Evolutionary conservation across 768 basidiomycete species (phyloP), one percentile per base, ranked within the genome.

Genomic region (Peribolospora kevripleyi): DNA sequence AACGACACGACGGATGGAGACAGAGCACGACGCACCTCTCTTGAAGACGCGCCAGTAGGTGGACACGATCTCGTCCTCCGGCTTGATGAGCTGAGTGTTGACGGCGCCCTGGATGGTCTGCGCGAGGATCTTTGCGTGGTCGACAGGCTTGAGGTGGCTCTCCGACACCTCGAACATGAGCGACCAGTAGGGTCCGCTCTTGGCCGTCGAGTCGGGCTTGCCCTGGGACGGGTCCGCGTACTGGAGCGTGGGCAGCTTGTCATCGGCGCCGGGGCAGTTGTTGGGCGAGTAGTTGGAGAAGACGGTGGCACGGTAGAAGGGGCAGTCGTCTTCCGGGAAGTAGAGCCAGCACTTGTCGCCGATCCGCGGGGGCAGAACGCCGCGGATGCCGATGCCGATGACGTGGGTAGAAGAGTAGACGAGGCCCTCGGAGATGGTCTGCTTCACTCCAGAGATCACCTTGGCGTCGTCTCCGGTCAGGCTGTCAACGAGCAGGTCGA

Each of bases 81-180:
- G 61, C 50, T 61, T 49, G 54, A 66, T 57, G 52, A 69, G 60
- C 53, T 55, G 63, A 52, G 65, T 66, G 55, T 65, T 61, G 50
- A 70, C 56, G 7, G 67, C 63, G 14, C 69, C 69, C 52, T 64
- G 58, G 56, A 70, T 68, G 43, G 67, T 69, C 13, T 68, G 65
- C 49, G 58, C 61, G 54, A 70, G 55, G 50, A 69, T 56, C 36
- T 54, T 65, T 7, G 61, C 67, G 53, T 68, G 58, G 58, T 69
- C 58, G 25, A 68, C 67, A 2, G 65, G 67, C 61, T 68, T 67
- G 59, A 65, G 63, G 38, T 60, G 61, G 14, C 65, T 66, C 58
- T 70, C 63, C 51, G 67, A 68, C 14, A 70, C 68, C 59, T 69
- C 68, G 53, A 70, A 59, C 69, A 70, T 69, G 57, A 70, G 56